Conservation (phyloP, 805 yeast genomes). For the Zygosaccharomyces gambellarensis region DNA sequence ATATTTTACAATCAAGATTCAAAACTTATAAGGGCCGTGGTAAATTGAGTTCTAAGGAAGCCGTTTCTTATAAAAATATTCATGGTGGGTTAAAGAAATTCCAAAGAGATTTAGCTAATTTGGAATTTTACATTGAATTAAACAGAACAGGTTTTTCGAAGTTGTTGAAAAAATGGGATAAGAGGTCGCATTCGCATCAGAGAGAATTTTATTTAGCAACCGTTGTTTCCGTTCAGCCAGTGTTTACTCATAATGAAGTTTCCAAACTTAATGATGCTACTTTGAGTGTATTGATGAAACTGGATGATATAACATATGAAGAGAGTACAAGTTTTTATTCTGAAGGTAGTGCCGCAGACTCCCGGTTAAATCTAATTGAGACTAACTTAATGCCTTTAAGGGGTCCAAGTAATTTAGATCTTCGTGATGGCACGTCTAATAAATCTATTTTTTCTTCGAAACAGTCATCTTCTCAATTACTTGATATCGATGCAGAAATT, state of each 20-base stretch:
- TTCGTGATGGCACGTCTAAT: neutral
- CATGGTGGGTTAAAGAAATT: constrained; percentile 87
- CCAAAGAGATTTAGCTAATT: constrained; percentile 78
- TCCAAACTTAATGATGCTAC: constrained; percentile 73
- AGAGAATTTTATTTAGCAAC: constrained; percentile 87
- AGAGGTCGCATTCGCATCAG: constrained; percentile 89
- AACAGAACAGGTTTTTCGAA: constrained; percentile 95
- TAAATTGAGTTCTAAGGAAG: constrained; percentile 49
- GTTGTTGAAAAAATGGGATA: constrained; percentile 97
- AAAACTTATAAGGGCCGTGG: constrained; percentile 43
- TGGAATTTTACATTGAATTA: constrained; percentile 90
- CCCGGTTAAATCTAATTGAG: constrained; percentile 4
- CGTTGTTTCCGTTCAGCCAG: constrained; percentile 95
- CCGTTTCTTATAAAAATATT: constrained; percentile 74
- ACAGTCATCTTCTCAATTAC: neutral
- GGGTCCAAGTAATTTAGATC: neutral
- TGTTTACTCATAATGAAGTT: constrained; percentile 84
- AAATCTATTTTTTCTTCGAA: neutral
- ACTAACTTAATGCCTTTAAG: constrained; percentile 1
- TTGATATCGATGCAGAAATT: constrained; percentile 26
- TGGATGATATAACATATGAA: constrained; percentile 27
- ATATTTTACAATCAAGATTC: constrained; percentile 70
- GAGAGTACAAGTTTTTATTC: constrained; percentile 26
- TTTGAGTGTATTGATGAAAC: constrained; percentile 24
- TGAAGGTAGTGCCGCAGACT: constrained; percentile 3